These are phyloP conservation scores for Verticillium isaacii DNA, from an alignment of 2,329 filamentous ascomycete genomes.

Conservation along the genomic window DNA sequence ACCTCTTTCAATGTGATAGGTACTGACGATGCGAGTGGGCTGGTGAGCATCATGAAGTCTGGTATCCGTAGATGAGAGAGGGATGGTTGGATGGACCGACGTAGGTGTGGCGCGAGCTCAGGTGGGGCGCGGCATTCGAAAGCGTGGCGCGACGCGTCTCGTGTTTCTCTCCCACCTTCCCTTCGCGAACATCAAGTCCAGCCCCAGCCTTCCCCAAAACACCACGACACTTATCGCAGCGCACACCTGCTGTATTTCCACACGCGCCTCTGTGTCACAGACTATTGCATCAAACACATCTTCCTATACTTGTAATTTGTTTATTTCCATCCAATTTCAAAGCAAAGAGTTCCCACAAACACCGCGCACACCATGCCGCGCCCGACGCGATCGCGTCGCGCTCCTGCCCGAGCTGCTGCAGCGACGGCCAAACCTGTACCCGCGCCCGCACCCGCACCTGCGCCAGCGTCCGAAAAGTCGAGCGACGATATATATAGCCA, in stretches of 20 bases:
- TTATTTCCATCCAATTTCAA: background rate
- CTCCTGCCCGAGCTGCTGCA: slow-evolving; percentile 13
- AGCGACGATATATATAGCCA: slow-evolving; percentile 7
- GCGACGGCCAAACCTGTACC: slow-evolving; percentile 3
- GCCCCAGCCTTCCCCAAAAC: background rate
- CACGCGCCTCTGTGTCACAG: background rate
- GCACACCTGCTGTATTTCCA: background rate
- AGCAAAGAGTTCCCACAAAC: background rate
- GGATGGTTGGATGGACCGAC: background rate
- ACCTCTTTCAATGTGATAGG: no score
- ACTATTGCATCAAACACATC: background rate
- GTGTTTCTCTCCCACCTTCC: background rate
- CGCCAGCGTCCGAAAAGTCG: background rate
- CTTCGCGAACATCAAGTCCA: background rate
- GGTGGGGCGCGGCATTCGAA: background rate
- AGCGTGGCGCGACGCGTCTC: background rate
- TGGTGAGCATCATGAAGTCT: no score
- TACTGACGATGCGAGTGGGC: no score
- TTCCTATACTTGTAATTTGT: background rate
- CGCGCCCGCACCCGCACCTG: background rate
- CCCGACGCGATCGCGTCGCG: slow-evolving; percentile 24
- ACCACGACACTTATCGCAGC: background rate
- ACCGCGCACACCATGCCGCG: slow-evolving; percentile 19
- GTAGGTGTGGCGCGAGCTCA: slow-evolving; percentile 2
- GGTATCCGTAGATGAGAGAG: slow-evolving; percentile 1